These are phyloP conservation scores for Solanum medicagineum DNA, from an alignment of 257 asterid genomes.

Conservation along the genomic window DNA sequence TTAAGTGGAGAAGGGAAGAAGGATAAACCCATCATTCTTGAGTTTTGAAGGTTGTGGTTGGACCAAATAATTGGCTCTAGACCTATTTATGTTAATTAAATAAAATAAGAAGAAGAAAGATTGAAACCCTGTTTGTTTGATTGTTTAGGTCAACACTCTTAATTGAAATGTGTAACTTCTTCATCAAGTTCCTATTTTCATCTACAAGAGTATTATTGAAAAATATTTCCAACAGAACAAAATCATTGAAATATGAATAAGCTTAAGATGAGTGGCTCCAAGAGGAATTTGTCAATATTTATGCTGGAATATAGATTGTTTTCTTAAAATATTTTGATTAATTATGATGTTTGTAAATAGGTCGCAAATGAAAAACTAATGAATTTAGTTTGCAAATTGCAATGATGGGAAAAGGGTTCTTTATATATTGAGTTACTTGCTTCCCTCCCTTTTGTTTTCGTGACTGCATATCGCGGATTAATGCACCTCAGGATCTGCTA, in stretches of 20 bases:
- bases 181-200: not conserved
- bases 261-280: not conserved
- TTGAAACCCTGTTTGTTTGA: not conserved
- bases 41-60: not conserved
- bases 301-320: not conserved
- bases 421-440: not conserved
- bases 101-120: not conserved
- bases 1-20: not conserved
- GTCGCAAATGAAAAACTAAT: not conserved
- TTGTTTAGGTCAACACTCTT: not conserved
- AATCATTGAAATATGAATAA: not conserved
- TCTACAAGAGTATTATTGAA: not conserved
- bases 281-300: not conserved
- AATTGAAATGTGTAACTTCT: not conserved
- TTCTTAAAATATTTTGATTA: not conserved
- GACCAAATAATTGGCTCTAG: not conserved
- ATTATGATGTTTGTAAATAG: not conserved
- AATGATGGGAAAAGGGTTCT: not conserved
- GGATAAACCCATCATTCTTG: not conserved
- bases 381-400: not conserved
- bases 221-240: not conserved
- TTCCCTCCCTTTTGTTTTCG: not conserved
- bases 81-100: not conserved
- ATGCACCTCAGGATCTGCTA: not conserved
- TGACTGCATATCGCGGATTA: not conserved